Evolutionary conservation across 495 filamentous ascomycete genomes (phyloP).

Genomic region (Entonaema liquescens): DNA sequence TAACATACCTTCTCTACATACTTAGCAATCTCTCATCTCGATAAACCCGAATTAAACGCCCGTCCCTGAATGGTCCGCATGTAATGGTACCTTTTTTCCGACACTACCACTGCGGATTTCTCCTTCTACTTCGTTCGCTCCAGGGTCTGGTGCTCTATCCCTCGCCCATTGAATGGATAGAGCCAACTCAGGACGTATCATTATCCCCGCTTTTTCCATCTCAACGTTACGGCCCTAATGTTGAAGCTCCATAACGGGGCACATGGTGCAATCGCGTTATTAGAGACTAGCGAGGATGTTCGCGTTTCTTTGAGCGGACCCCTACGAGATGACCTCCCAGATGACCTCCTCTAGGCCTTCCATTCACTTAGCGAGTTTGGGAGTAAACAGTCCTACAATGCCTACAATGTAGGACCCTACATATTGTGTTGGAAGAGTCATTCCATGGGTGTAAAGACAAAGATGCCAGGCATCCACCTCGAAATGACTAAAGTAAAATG

Average conservation of each 20-base stretch:
- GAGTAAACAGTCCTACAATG: background rate
- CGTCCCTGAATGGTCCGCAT: slow-evolving; percentile 28
- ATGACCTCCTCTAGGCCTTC: background rate
- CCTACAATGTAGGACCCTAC: background rate
- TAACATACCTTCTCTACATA: background rate
- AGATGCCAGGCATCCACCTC: background rate
- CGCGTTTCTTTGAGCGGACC: slow-evolving; percentile 9
- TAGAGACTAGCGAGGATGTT: slow-evolving; percentile 26
- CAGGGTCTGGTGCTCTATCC: slow-evolving; percentile 15
- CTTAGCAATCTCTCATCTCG: slow-evolving; percentile 21
- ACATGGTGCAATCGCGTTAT: slow-evolving; percentile 40
- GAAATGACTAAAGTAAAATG: slow-evolving; percentile 3
- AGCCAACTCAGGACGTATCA: slow-evolving; percentile 36
- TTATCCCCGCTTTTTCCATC: slow-evolving; percentile 34
- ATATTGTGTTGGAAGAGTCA: background rate
- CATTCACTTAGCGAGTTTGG: background rate
- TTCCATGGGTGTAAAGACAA: background rate
- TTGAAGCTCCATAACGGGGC: slow-evolving; percentile 36
- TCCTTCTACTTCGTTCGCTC: slow-evolving; percentile 6
- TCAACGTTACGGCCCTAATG: slow-evolving; percentile 42
- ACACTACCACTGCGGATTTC: slow-evolving; percentile 23
- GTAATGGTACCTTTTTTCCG: slow-evolving; percentile 24
- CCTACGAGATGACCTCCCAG: slow-evolving; percentile 7
- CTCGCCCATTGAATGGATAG: slow-evolving; percentile 16
- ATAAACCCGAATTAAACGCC: slow-evolving; percentile 39